Percentiles rank a stretch among this genome's conserved stretches.
Evolutionary conservation across 2,329 filamentous ascomycete species (phyloP).

Genomic region (Xylariaceae sp.): DNA sequence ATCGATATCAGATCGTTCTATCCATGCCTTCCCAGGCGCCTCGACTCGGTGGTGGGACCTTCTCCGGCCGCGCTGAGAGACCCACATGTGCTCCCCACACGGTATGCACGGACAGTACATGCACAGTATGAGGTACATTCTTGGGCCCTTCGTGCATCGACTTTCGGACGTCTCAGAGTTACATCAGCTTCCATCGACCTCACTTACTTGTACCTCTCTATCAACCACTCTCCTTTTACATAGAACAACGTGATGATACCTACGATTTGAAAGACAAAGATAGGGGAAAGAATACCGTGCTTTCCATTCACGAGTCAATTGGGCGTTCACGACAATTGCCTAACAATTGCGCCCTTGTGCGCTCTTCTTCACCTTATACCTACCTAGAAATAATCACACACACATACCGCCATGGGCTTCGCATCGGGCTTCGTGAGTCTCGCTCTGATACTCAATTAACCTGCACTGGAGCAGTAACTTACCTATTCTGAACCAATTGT

Average conservation of each 20-base stretch:
- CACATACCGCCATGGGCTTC: slow-evolving; percentile 58
- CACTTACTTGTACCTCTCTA: too few species aligned
- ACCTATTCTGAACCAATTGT: not conserved
- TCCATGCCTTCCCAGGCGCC: too few species aligned
- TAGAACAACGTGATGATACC: not conserved
- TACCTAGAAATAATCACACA: slow-evolving; percentile 2
- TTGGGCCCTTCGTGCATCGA: not conserved
- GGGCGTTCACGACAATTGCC: slow-evolving; percentile 17
- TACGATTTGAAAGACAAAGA: not conserved
- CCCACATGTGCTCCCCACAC: not conserved
- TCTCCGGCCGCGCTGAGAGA: not conserved
- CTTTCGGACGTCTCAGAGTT: not conserved
- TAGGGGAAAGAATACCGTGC: not conserved
- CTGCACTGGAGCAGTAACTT: not conserved
- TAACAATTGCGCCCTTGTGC: slow-evolving; percentile 26
- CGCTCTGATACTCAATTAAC: not conserved
- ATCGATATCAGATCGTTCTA: too few species aligned
- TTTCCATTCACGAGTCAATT: slow-evolving; percentile 20
- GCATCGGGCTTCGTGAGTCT: slow-evolving; percentile 64
- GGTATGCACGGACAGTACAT: not conserved
- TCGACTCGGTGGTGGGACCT: not conserved
- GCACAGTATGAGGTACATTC: not conserved
- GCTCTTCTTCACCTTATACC: slow-evolving; percentile 14
- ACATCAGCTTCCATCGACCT: not conserved
- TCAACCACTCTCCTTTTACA: not conserved